Base-by-base conservation (phyloP, 331 rosid species). In the Saraca asoca region DNA sequence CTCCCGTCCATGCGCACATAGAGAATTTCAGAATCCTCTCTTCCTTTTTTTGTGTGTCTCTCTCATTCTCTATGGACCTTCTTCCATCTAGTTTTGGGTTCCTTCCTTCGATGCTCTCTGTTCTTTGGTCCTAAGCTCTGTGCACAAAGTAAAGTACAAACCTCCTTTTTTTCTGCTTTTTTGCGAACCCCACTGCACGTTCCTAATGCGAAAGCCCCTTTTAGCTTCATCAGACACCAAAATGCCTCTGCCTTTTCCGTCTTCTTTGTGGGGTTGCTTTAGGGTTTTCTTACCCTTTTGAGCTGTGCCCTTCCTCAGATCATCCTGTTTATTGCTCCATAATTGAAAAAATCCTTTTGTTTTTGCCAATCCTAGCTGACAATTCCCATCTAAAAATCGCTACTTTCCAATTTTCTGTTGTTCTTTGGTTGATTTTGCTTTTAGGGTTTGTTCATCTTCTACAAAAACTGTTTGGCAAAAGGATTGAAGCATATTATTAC, bases 1-100 rank as follows among this genome's bases (percentile, higher is more conserved):
- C 1, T 24, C 31, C 82, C 78, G 78, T 51, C 34, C 86, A 82
- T 88, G 94, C 86, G 82, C 84, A 69, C 85, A 59, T 76, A 56
- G 85, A 56, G 85, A 85, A 81, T 87, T 79, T 66, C 41, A 55
- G 31, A 66, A 42, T 19, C 34, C 12, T 51, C 19, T 64, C 19
- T 51, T 19, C 53, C 77, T 68, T 29, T 54, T 53, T 3, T 24
- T 24, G 31, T 24, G 31, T 4, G 71, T 58, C 70, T 20, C 76
- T 62, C 44, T 73, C 85, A 39, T 58, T 63, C 79, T 58, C 2
- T 75, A 82, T 84, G 76, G 78, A 71, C 73, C 34, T 58, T 73
- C 78, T 56, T 73, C 76, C 9, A 39, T 3, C 31, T 3, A 24
- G 2, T 54, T 7, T 71, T 15, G 44, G 61, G 65, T 51, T 61